Conservation (phyloP, 2,329 filamentous ascomycete genomes). For the Chrysosporium queenslandicum region DNA sequence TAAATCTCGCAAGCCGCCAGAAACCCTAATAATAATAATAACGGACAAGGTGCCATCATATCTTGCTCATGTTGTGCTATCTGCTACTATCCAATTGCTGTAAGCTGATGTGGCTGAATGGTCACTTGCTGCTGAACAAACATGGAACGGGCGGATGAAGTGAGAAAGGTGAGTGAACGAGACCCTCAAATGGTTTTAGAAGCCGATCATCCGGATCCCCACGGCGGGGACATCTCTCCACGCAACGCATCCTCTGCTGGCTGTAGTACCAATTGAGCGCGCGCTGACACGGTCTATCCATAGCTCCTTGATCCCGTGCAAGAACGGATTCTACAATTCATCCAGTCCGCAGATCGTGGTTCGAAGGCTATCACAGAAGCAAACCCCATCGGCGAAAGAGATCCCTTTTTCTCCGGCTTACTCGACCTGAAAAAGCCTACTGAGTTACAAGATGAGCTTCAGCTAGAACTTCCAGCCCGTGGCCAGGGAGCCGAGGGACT, state of each 20-base stretch:
- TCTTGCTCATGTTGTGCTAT: not conserved
- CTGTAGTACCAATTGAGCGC: not conserved
- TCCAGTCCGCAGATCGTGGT: slow-evolving; percentile 34
- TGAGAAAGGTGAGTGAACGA: slow-evolving; percentile 31
- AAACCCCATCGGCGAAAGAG: slow-evolving; percentile 51
- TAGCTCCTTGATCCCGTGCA: slow-evolving; percentile 35
- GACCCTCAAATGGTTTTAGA: not conserved
- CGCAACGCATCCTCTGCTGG: too few relatives aligned
- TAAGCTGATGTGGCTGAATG: not conserved
- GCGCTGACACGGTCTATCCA: slow-evolving; percentile 1
- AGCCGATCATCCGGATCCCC: too few relatives aligned
- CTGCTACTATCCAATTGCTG: not conserved
- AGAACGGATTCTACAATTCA: slow-evolving; percentile 38
- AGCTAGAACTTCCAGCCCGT: slow-evolving; percentile 43
- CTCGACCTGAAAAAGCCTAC: slow-evolving; percentile 54
- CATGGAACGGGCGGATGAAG: slow-evolving; percentile 32
- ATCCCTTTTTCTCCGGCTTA: slow-evolving; percentile 50
- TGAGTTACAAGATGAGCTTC: slow-evolving; percentile 47
- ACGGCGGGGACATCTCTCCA: too few relatives aligned
- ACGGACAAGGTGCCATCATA: too few relatives aligned
- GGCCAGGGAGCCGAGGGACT: slow-evolving; percentile 63
- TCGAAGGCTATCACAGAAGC: slow-evolving; percentile 13
- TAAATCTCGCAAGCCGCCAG: slow-evolving; percentile 6
- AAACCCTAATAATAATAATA: not conserved
- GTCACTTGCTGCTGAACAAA: not conserved